Evolutionary conservation across 768 basidiomycete species (phyloP).

Genomic region (Kwoniella dendrophila): DNA sequence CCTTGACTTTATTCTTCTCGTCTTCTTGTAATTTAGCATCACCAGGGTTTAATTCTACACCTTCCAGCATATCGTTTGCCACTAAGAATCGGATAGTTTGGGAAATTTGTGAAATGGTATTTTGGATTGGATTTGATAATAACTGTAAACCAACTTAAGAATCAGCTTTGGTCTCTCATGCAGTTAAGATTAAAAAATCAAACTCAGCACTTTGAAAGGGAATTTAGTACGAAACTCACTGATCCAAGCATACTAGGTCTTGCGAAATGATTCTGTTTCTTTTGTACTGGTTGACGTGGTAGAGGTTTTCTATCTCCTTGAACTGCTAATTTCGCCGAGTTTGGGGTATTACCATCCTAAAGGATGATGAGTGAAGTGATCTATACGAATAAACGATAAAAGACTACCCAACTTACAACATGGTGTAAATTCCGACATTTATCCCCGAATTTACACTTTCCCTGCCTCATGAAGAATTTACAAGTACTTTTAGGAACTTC

Average conservation of each 20-base stretch:
- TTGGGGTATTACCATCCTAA: background rate
- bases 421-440: constrained; percentile 46
- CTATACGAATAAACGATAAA: background rate
- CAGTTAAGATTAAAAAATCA: background rate
- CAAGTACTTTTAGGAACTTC: constrained; percentile 26
- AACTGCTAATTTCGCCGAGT: constrained; percentile 5
- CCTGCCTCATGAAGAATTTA: constrained; percentile 39
- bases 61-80: constrained; percentile 80
- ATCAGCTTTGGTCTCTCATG: background rate
- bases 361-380: background rate
- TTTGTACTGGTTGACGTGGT: constrained; percentile 22
- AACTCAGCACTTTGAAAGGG: too few species aligned
- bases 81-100: constrained; percentile 89
- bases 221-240: constrained; percentile 59
- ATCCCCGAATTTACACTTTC: constrained; percentile 43
- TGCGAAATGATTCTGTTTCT: constrained; percentile 37
- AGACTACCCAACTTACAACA: background rate
- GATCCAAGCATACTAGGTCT: constrained; percentile 76
- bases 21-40: constrained; percentile 61
- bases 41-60: constrained; percentile 78
- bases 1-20: constrained; percentile 31
- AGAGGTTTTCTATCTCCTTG: constrained; percentile 4
- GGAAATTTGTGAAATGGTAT: constrained; percentile 86
- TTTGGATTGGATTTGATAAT: constrained; percentile 78
- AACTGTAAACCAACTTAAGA: constrained; percentile 61